Base-by-base conservation (phyloP, 345 rosid species). In the Sonneratia caseolaris region DNA sequence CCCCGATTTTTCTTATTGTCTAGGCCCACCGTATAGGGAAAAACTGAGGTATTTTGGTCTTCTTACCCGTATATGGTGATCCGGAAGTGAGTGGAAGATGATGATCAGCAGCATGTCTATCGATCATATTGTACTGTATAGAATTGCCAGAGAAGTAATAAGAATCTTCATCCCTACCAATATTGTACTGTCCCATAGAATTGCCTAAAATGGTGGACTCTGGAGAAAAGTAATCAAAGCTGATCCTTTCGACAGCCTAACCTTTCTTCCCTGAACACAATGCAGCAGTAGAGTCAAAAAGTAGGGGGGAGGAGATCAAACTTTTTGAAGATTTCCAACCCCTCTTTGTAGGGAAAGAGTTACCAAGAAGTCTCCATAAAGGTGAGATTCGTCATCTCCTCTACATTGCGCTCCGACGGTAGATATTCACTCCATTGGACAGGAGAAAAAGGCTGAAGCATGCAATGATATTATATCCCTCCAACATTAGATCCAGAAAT, bases 31-130 rank as follows among this genome's bases (percentile, higher is more conserved):
- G 55, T 21, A 16, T 45, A 43, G 49, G 53, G 55, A 35, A 68
- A 68, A 68, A 68, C 35, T 51, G 9, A 16, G 70, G 32, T 68
- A 68, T 68, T 68, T 68, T 43, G 70, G 66, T 62, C 66, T 32
- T 3, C 18, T 62, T n/a, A 1, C 11, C 32, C 32, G 37, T 11
- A 12, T 2, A 62, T 11, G 66, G 10, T 62, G 66, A 35, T 62
- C 38, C 38, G 9, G 37, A 62, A 27, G 12, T 62, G 19, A 3
- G 14, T 62, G 66, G 38, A 59, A 22, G 38, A 62, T 4, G 27
- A 22, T 10, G 32, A 61, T 61, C 36, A 10, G 3, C 18, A 62
- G 27, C 64, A 27, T 42, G 45, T 62, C 18, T 37, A 62, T 15
- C 36, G 37, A 62, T 27, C 27, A 62, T 15, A 4, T 4, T 62